Base-by-base conservation (phyloP, 2,329 filamentous ascomycete genomes). In the Aspergillus novofumigatus region DNA sequence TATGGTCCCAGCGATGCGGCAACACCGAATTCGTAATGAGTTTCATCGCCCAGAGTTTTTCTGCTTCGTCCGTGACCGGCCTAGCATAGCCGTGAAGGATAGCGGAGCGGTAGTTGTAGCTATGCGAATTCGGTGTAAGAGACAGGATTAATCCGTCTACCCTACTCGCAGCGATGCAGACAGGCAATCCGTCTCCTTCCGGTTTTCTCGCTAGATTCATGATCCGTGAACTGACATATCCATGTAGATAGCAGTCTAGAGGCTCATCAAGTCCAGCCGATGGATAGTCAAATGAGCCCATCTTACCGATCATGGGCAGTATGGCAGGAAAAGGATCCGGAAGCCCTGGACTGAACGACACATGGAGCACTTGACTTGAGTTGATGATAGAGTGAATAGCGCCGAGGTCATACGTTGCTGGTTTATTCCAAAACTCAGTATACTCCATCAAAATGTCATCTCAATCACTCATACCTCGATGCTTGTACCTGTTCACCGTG, bases 41-140 rank as follows among this genome's bases (percentile, higher is more conserved):
- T 65, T 86, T 77, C 85, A 96, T 88, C 7, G 90, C 91, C 76
- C 84, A 94, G 4, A 90, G 70, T 69, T 90, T 90, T 77, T 96
- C 91, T 2, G 81, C 83, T 0, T 75, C 72, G 59, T 88, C 84
- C 1, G 84, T 83, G 6, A 96, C 89, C 1, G 88, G 73, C 8
- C 75, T 79, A 0, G 88, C 91, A 69, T 86, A 83, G 1, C 91
- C 92, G 67, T 93, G 91, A 11, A 94, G 79, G 8, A 91, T 78
- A 10, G 89, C 89, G 42, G 87, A 91, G 60, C 90, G 89, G 77
- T 94, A 96, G 78, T 95, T 93, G 79, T 91, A 92, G 76, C 84
- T 90, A 78, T 95, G 90, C 58, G 83, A 84, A 77, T 90, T 89
- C 11, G 91, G 89, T 0, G 91, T 91, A 14, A 95, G 81, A 21